Evolutionary conservation across 805 yeast species (phyloP), one percentile per base, ranked within the genome.

Genomic region (Metschnikowia borealis): DNA sequence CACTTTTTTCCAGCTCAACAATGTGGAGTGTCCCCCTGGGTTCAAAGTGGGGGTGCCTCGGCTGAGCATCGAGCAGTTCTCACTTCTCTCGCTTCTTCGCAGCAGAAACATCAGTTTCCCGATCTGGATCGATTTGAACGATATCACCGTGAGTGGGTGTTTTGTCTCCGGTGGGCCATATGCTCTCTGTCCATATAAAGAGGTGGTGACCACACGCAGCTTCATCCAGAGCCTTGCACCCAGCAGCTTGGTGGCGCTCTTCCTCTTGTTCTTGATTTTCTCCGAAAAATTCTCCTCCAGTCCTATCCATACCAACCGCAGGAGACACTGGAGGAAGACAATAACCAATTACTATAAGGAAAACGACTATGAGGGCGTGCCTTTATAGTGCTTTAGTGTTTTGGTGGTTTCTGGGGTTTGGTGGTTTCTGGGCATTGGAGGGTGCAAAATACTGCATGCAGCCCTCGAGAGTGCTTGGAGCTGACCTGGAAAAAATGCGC

Each of bases 111-210:
- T 60, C 2, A 56, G 53, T 14, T 65, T 57, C 13, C 79, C 80
- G 0, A 70, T 82, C 0, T 91, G 97, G 97, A 79, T 89, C 3
- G 89, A 89, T 66, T 58, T 89, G 54, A 91, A 92, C 62, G 88
- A 91, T 15, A 75, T 92, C 20, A 79, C 88, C 0, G 82, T 83
- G 18, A 68, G 77, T 2, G 79, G 82, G 48, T 91, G 98, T 62
- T 92, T 94, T 91, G 90, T 90, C 4, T 66, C 79, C 11, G 96
- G 96, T 1, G 96, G 96, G 0, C 81, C 89, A 0, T 74, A 80
- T 53, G 84, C 92, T 0, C 62, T 69, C 32, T 91, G 98, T 63
- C 97, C 97, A 0, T 90, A 90, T 62, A 80, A 79, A 50, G 71
- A 71, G 42, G 75, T 77, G 0, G 74, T 82, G 8, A 73, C 84